phyloP scores from a whole-genome alignment of 1,284 basidiomycete species.

The Marasmius oreades region DNA sequence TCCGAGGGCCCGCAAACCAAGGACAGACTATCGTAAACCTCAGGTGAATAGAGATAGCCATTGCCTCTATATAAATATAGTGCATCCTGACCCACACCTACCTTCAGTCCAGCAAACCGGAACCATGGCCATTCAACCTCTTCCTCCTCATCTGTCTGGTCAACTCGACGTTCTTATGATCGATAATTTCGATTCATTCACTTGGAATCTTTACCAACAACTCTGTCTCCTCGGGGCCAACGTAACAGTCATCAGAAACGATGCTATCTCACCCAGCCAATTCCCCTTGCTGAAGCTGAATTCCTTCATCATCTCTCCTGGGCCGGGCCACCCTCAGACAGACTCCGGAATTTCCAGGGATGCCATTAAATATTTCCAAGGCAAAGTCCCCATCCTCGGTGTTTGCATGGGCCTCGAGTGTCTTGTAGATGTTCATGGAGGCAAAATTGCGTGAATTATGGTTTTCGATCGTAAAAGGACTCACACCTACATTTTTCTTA shows the following conservation, averaged over 20 bases:
- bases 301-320: slow-evolving; percentile 91
- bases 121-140: slow-evolving; percentile 15
- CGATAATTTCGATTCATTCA: slow-evolving; percentile 96
- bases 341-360: slow-evolving; percentile 93
- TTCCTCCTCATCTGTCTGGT: slow-evolving; percentile 53
- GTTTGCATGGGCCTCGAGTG: slow-evolving; percentile 99
- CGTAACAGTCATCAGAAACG: slow-evolving; percentile 89
- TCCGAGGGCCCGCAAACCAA: no score
- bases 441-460: slow-evolving; percentile 68
- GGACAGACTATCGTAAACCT: no score
- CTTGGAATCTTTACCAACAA: slow-evolving; percentile 94
- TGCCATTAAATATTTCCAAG: slow-evolving; percentile 86
- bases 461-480: not conserved
- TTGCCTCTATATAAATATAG: no score
- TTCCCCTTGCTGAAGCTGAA: slow-evolving; percentile 68
- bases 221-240: slow-evolving; percentile 81
- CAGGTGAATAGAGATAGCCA: no score
- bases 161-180: slow-evolving; percentile 80
- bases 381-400: slow-evolving; percentile 93
- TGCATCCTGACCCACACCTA: no score
- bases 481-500: slow-evolving; percentile 10
- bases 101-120: no score
- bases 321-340: slow-evolving; percentile 91
- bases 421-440: slow-evolving; percentile 86
- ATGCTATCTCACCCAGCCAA: slow-evolving; percentile 77